A percentile compares a stretch with the other conserved stretches of the same genome.
phyloP scores from a whole-genome alignment of 2,329 filamentous ascomycete genomes.

The Phaeosphaeria sp. region DNA sequence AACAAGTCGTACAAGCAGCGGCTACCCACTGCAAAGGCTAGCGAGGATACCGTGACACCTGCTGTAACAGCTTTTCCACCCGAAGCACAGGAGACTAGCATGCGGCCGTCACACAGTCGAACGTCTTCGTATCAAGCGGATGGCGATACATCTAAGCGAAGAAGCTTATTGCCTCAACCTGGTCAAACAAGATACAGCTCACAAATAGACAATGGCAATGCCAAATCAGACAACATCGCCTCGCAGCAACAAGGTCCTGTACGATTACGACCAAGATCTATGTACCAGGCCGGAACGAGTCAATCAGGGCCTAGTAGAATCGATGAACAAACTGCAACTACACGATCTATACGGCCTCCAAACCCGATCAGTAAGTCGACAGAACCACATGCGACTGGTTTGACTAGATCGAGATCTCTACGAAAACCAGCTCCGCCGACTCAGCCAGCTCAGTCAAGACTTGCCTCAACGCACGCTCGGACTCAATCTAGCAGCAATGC shows the following conservation, averaged over 20 bases:
- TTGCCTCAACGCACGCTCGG: conserved; percentile 25
- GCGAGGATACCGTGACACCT: conserved; percentile 5
- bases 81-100: conserved; percentile 3
- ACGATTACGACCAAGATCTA: conserved; percentile 38
- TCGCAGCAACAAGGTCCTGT: conserved; percentile 6
- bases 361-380: conserved; percentile 25
- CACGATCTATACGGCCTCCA: conserved; percentile 25
- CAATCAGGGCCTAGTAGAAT: conserved; percentile 10
- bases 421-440: conserved; percentile 31
- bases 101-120: conserved; percentile 6
- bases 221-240: conserved; percentile 2
- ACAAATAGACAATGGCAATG: conserved; percentile 4
- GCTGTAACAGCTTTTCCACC: not conserved
- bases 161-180: conserved; percentile 43
- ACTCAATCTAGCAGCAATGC: conserved; percentile 31
- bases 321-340: conserved; percentile 10
- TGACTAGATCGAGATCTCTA: conserved; percentile 38
- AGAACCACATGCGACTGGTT: conserved; percentile 18
- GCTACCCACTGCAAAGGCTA: conserved; percentile 17
- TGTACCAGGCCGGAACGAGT: conserved; percentile 33
- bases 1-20: conserved; percentile 25
- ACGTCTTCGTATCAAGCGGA: conserved; percentile 13
- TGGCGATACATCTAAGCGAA: conserved; percentile 18
- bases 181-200: conserved; percentile 32
- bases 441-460: conserved; percentile 19